Evolutionary conservation across 768 basidiomycete species (phyloP), one percentile per base, ranked within the genome.

Genomic region (Kockovaella imperatae): DNA sequence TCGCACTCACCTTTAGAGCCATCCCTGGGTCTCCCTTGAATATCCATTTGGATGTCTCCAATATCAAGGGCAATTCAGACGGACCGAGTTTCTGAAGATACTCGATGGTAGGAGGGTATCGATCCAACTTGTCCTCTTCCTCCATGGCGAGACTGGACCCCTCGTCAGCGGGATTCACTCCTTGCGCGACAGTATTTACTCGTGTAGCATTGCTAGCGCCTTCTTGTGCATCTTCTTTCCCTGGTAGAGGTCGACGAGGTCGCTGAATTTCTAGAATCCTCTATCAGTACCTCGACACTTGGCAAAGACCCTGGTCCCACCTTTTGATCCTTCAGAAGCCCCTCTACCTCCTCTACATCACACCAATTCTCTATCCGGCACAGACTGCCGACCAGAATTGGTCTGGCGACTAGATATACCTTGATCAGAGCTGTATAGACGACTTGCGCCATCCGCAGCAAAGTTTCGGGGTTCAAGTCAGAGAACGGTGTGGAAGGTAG

Each of bases 331-430:
- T 80, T 77, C 44, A 99, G 72, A 51, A 88, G 79, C 64, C 86
- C 88, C 67, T 99, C 90, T 1, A 91, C 87, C 60, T 91, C 86
- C 4, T 81, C 81, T 1, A 97, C 90, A 64, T 96, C 95, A 70
- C 93, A 97, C 89, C 90, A 99, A 70, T 95, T 97, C 2, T 87
- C 80, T 21, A 93, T 75, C 35, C 93, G 79, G 70, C 93, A 97
- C 42, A 96, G 71, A 25, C 87, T 81, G 0, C 87, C 88, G 8
- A 97, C 74, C 48, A 99, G 73, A n/a, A 62, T 79, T 0, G 93
- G 88, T 35, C 84, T 76, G 34, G 84, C 83, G 18, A 87, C 77
- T 18, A 97, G 73, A 69, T 93, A 95, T 2, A 84, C 82, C 72
- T 95, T 93, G 72, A 97, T 90, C 55, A 97, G 73, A 7, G 87